phyloP scores from a whole-genome alignment of 2,329 filamentous ascomycete genomes.

The Aspergillus sp. region DNA sequence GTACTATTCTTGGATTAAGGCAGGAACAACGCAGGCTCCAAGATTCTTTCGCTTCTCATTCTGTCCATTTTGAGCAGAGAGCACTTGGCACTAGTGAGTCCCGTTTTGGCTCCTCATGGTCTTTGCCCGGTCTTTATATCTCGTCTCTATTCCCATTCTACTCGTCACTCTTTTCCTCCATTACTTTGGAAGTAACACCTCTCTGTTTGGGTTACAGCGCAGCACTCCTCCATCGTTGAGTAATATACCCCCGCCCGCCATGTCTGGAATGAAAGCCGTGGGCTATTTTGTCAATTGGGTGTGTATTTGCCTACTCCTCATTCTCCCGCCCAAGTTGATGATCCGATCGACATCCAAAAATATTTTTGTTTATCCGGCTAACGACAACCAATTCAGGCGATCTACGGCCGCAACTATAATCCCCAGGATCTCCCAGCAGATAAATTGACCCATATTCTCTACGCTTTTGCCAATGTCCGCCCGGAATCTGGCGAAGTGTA shows the following conservation, averaged over 20 bases:
- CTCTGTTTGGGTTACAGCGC: constrained; percentile 13
- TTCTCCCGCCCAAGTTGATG: background rate
- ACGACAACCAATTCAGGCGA: constrained; percentile 56
- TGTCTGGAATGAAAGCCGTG: constrained; percentile 37
- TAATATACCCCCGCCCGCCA: constrained; percentile 18
- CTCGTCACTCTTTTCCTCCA: constrained; percentile 10
- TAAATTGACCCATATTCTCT: constrained; percentile 82
- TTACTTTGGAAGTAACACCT: constrained; percentile 14
- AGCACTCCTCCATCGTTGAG: constrained; percentile 1
- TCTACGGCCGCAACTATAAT: constrained; percentile 78
- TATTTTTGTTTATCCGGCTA: background rate
- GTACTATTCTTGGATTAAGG: constrained; percentile 5
- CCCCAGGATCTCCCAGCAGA: constrained; percentile 78
- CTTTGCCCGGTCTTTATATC: constrained; percentile 7
- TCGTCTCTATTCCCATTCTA: constrained; percentile 7
- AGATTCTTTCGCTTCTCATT: constrained; percentile 8
- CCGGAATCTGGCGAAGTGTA: constrained; percentile 77
- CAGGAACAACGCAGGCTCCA: constrained; percentile 30
- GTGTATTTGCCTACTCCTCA: constrained; percentile 13
- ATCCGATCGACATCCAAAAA: background rate
- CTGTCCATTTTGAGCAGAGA: constrained; percentile 9
- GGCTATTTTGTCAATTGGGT: constrained; percentile 49
- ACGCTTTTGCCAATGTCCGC: constrained; percentile 83
- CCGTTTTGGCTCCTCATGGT: constrained; percentile 8
- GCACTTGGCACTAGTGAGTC: background rate